Evolutionary conservation across 2,329 filamentous ascomycete species (phyloP).

Genomic region (Botrytis squamosa): DNA sequence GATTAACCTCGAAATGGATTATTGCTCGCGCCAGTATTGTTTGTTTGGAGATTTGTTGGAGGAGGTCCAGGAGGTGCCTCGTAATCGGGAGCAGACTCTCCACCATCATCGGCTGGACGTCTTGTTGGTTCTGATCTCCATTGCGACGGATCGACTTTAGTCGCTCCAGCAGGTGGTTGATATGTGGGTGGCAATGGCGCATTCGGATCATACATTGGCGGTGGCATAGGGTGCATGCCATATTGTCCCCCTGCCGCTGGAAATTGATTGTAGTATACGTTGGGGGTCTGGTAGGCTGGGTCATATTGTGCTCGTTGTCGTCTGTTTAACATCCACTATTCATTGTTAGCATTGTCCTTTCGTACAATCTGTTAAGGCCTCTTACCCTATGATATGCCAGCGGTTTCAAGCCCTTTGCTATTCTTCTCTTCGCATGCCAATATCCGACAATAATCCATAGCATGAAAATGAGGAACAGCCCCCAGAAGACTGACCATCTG

Average conservation of each 20-base stretch:
- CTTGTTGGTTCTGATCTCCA: constrained; percentile 38
- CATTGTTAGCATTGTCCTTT: constrained; percentile 25
- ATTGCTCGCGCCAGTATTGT: constrained; percentile 39
- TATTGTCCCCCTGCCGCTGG: constrained; percentile 38
- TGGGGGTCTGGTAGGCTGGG: constrained; percentile 49
- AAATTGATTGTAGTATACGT: constrained; percentile 45
- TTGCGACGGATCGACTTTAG: constrained; percentile 56
- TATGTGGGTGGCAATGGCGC: constrained; percentile 54
- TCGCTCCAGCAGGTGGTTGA: constrained; percentile 49
- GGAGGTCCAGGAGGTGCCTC: constrained; percentile 52
- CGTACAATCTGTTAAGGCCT: background rate
- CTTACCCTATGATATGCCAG: constrained; percentile 69
- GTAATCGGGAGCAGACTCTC: constrained; percentile 40
- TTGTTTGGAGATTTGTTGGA: constrained; percentile 41
- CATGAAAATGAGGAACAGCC: constrained; percentile 57
- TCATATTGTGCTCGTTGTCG: constrained; percentile 35
- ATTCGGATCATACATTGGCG: constrained; percentile 56
- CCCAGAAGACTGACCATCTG: constrained; percentile 69
- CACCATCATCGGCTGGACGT: constrained; percentile 32
- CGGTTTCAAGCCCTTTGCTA: constrained; percentile 64
- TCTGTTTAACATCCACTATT: constrained; percentile 39
- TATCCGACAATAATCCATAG: constrained; percentile 67
- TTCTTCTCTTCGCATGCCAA: constrained; percentile 64
- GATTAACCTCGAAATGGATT: constrained; percentile 39
- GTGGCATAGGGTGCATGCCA: constrained; percentile 54